Percentiles rank a stretch among this genome's conserved stretches.
Conservation (phyloP, 2,329 filamentous ascomycete species). For the Fusarium fujikuroi region DNA sequence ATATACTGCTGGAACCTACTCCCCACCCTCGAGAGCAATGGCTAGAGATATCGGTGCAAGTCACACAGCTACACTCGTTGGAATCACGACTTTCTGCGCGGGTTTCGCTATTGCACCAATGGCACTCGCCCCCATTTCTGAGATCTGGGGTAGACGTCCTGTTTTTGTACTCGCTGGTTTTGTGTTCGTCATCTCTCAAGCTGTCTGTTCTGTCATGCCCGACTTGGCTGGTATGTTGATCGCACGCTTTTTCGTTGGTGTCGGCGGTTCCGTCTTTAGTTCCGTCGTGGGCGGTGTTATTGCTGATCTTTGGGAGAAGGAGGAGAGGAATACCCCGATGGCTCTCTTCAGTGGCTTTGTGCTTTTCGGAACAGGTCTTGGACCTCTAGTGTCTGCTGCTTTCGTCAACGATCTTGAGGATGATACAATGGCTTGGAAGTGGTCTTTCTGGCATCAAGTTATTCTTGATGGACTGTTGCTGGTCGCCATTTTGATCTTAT, state of each 20-base stretch:
- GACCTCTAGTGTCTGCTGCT: conserved; percentile 76
- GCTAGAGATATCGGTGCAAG: conserved; percentile 72
- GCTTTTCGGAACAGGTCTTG: conserved; percentile 81
- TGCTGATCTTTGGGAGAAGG: conserved; percentile 82
- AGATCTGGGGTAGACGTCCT: conserved; percentile 86
- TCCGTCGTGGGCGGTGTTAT: conserved; percentile 95
- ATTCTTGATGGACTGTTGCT: conserved; percentile 73
- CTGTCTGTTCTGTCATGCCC: conserved; percentile 77
- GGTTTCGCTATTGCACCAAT: conserved; percentile 89
- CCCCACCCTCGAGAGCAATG: conserved; percentile 74
- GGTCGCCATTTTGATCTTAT: conserved; percentile 72
- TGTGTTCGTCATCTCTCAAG: conserved; percentile 76
- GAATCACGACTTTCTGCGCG: conserved; percentile 83
- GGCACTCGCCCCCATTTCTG: conserved; percentile 86
- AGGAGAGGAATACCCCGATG: conserved; percentile 89
- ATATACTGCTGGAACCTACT: conserved; percentile 84
- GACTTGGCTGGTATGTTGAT: conserved; percentile 79
- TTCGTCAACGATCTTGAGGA: conserved; percentile 70
- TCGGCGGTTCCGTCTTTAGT: conserved; percentile 81
- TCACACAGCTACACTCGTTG: conserved; percentile 72
- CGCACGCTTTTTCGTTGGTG: conserved; percentile 79
- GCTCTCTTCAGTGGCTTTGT: conserved; percentile 84
- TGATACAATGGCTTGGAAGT: conserved; percentile 71
- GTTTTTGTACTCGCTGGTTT: conserved; percentile 81
- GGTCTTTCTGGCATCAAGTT: conserved; percentile 89